Base-by-base conservation (phyloP, 139 green algal genomes). In the Tetraselmis chui region DNA sequence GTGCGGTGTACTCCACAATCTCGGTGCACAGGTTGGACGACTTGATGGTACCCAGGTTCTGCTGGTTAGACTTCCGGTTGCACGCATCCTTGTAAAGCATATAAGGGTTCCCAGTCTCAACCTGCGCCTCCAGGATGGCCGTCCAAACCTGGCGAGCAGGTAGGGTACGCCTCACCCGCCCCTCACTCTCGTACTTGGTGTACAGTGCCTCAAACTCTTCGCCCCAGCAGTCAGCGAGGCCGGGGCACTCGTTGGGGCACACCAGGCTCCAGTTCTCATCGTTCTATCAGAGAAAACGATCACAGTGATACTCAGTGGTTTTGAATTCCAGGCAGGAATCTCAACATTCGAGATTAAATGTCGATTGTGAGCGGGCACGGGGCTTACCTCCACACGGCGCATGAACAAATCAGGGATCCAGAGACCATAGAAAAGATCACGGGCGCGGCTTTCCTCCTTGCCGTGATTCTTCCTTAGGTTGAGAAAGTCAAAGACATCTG, bases 391-490 rank as follows among this genome's bases (percentile, higher is more conserved):
- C 32, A 96, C 93, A 59, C 93, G 84, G 80, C 91, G 58, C 95
- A 98, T 98, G 92, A 99, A 99, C 30, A 99, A 89, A 89, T 99
- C 97, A 59, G 93, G 94, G 80, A 97, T 91, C 97, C 97, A 99
- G 22, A 99, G 91, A 29, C 92, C 97, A 80, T 98, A 99, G 87
- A 99, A 99, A 1, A 99, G 92, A 87, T 99, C 97, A n/a, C 97
- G 88, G 11, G 94, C 94, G 26, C 97, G 92, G 0, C 89, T 87
- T 90, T 98, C 94, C 83, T 93, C 90, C 93, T 98, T 98, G 83
- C 97, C 97, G 83, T 98, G 96, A 89, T 99, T 99, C 89, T 99
- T 99, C 75, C 97, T 89, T 83, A 99, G 90, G 81, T 99, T 97
- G 59, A 99, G 90, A 83, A 87, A 99, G 85, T 99, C 97, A 79